A percentile compares a stretch with the other conserved stretches of the same genome.
phyloP scores from a whole-genome alignment of 768 basidiomycete species.

The Amanita rubescens region DNA sequence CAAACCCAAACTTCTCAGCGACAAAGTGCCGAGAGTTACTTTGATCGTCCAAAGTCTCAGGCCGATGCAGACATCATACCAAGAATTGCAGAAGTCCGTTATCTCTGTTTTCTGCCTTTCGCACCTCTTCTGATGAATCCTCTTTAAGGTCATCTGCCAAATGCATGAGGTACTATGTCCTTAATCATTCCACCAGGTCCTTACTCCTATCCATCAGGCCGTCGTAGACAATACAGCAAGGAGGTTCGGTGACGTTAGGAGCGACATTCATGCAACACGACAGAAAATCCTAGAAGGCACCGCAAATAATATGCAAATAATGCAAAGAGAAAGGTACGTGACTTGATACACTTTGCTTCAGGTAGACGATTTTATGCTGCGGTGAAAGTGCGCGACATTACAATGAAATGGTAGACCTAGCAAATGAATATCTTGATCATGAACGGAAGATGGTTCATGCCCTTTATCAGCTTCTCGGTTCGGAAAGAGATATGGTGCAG shows the following conservation, averaged over 20 bases:
- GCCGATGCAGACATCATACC: background rate
- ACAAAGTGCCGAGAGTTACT: background rate
- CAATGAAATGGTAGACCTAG: constrained; percentile 47
- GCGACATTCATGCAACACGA: constrained; percentile 36
- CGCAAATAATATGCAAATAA: constrained; percentile 34
- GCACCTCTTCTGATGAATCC: background rate
- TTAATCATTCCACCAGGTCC: too few relatives aligned
- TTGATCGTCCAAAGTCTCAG: background rate
- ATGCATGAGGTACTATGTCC: constrained; percentile 34
- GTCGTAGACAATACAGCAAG: constrained; percentile 38
- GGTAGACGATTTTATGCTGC: background rate
- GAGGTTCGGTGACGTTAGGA: constrained; percentile 40
- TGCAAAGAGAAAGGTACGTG: constrained; percentile 37
- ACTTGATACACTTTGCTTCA: background rate
- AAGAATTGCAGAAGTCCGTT: constrained; percentile 36
- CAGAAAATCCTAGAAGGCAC: constrained; percentile 40
- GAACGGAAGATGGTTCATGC: constrained; percentile 31
- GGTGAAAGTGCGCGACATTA: constrained; percentile 39
- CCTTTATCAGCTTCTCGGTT: constrained; percentile 36
- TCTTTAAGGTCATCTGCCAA: constrained; percentile 39
- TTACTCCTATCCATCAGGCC: constrained; percentile 25
- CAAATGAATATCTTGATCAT: constrained; percentile 42
- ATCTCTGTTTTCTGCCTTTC: background rate
- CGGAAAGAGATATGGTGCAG: constrained; percentile 27
- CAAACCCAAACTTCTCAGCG: background rate